Evolutionary conservation across 2,329 filamentous ascomycete genomes (phyloP).

Genomic region (Annulohypoxylon truncatum): DNA sequence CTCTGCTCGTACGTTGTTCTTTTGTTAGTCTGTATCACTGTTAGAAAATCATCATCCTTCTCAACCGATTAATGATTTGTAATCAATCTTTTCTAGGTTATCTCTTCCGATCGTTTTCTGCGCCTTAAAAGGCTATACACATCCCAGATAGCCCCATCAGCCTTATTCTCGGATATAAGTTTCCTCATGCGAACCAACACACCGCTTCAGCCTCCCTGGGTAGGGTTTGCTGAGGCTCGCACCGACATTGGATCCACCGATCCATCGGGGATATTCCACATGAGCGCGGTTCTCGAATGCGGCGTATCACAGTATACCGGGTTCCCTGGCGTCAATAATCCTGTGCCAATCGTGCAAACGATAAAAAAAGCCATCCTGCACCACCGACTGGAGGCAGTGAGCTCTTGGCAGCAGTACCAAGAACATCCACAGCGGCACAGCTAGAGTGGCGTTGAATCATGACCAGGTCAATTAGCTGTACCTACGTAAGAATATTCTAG

Average conservation of each 20-base stretch:
- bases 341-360: not conserved
- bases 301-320: not conserved
- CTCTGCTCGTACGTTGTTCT: too few species aligned
- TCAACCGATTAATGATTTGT: too few species aligned
- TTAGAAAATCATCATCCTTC: too few species aligned
- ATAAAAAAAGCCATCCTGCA: not conserved
- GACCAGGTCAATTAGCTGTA: slow-evolving; percentile 2
- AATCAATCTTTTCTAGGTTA: too few species aligned
- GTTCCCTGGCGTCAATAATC: not conserved
- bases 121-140: not conserved
- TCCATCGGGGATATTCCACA: not conserved
- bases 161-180: not conserved
- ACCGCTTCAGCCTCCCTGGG: not conserved
- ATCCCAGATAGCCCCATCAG: not conserved
- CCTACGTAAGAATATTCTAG: not conserved
- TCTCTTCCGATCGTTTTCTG: too few species aligned
- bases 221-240: not conserved
- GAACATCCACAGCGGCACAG: slow-evolving; percentile 8
- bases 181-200: not conserved
- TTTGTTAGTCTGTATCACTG: too few species aligned
- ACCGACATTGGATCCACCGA: not conserved
- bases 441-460: not conserved
- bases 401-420: slow-evolving; percentile 11
- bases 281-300: not conserved
- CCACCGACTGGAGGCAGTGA: not conserved